Conservation (phyloP, 2,329 filamentous ascomycete genomes). For the Colletotrichum acutatum region DNA sequence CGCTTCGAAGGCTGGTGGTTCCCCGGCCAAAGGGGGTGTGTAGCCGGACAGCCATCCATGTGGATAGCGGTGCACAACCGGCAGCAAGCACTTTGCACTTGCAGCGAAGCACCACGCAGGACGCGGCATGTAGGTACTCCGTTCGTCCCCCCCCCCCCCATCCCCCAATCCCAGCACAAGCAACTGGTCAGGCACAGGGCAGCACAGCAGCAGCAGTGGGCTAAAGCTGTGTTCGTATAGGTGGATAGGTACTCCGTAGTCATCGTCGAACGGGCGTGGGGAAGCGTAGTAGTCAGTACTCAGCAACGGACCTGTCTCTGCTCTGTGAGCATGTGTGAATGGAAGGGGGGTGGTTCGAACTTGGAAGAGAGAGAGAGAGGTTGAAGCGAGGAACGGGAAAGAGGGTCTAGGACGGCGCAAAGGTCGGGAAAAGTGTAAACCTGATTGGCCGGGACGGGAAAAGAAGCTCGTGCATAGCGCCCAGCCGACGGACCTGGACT, state of each 20-base stretch:
- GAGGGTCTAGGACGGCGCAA: slow-evolving; percentile 26
- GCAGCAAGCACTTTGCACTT: slow-evolving; percentile 27
- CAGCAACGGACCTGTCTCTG: too few relatives aligned
- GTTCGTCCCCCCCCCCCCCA: not conserved
- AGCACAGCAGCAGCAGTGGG: slow-evolving; percentile 24
- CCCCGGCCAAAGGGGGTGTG: slow-evolving; percentile 25
- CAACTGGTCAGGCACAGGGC: slow-evolving; percentile 30
- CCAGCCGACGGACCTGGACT: slow-evolving; percentile 11
- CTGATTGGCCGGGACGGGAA: slow-evolving; percentile 19
- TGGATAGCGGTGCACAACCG: slow-evolving; percentile 25
- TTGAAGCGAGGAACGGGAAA: slow-evolving; percentile 12
- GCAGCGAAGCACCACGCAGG: slow-evolving; percentile 27
- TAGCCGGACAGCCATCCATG: slow-evolving; percentile 17
- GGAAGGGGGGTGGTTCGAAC: not conserved
- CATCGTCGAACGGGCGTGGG: slow-evolving; percentile 12
- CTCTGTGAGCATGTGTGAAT: not conserved
- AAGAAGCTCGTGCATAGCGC: slow-evolving; percentile 20
- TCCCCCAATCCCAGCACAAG: not conserved
- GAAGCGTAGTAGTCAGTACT: not conserved
- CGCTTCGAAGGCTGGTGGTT: slow-evolving; percentile 10
- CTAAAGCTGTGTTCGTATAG: not conserved
- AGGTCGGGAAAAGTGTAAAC: not conserved
- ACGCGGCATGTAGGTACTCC: not conserved
- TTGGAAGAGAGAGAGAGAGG: not conserved
- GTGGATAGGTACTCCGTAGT: too few relatives aligned